Evolutionary conservation across 768 basidiomycete species (phyloP).

Genomic region (Lentinus tigrinus): DNA sequence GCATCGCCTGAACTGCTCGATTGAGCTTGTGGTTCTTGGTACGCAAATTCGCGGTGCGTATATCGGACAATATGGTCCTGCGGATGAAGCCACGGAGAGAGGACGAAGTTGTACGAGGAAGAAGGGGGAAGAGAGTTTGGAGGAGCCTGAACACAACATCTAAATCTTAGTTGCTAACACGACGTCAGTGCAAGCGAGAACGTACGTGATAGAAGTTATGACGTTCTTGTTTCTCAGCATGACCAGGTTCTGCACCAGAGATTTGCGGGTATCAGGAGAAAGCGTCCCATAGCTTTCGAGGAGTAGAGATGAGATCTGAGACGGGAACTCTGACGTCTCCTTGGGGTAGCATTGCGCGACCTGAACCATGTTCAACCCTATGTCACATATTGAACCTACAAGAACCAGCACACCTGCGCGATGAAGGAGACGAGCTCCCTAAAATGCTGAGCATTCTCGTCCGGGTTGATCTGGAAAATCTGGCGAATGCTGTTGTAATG

Average conservation of each 20-base stretch:
- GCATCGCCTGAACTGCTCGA: slow-evolving; percentile 90
- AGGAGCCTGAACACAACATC: slow-evolving; percentile 60
- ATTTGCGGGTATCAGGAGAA: slow-evolving; percentile 78
- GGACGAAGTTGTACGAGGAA: slow-evolving; percentile 90
- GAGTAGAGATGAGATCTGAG: slow-evolving; percentile 74
- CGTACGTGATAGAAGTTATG: slow-evolving; percentile 89
- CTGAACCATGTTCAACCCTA: slow-evolving; percentile 31
- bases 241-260: slow-evolving; percentile 86
- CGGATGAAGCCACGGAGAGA: slow-evolving; percentile 83
- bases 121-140: slow-evolving; percentile 88
- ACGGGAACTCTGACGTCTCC: slow-evolving; percentile 84
- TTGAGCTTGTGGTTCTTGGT: slow-evolving; percentile 96
- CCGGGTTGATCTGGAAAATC: slow-evolving; percentile 79
- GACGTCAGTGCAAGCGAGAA: slow-evolving; percentile 5
- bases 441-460: slow-evolving; percentile 83
- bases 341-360: slow-evolving; percentile 93
- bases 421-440: slow-evolving; percentile 89
- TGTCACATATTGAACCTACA: neutral
- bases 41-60: slow-evolving; percentile 84
- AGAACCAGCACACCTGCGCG: slow-evolving; percentile 56
- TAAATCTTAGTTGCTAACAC: neutral
- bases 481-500: slow-evolving; percentile 87
- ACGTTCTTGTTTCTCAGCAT: slow-evolving; percentile 92
- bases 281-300: slow-evolving; percentile 76
- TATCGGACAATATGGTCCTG: slow-evolving; percentile 90